Percentiles rank a stretch among this genome's conserved stretches.
Conservation (phyloP, 1,139 yeast species). For the Saccharomyces pastorianus region DNA sequence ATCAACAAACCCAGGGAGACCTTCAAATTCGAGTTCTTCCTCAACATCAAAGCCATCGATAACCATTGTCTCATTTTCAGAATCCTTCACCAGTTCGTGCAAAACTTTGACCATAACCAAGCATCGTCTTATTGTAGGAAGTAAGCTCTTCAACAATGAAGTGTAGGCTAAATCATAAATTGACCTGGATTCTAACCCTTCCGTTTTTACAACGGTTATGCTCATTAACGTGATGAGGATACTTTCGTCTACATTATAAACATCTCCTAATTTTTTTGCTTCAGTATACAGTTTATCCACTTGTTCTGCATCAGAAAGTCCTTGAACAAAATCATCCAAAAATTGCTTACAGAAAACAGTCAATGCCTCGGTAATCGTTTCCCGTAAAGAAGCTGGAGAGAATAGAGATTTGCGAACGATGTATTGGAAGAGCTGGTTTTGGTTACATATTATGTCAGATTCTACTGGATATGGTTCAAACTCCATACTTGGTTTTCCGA, state of each 20-base stretch:
- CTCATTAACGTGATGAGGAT: background rate
- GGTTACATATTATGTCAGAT: constrained; percentile 11
- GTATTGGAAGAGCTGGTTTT: constrained; percentile 10
- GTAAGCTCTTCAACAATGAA: constrained; percentile 15
- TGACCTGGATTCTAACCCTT: constrained; percentile 3
- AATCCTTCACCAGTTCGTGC: constrained; percentile 16
- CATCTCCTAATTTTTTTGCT: background rate
- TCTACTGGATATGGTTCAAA: constrained; percentile 15
- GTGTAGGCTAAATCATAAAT: constrained; percentile 18
- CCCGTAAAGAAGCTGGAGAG: constrained; percentile 14
- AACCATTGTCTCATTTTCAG: constrained; percentile 12
- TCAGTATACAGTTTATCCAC: background rate
- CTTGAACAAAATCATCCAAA: constrained; percentile 12
- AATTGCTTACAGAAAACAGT: constrained; percentile 14
- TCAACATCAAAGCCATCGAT: constrained; percentile 16
- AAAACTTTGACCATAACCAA: constrained; percentile 24
- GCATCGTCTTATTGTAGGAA: constrained; percentile 26
- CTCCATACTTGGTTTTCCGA: constrained; percentile 19
- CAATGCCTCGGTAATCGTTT: constrained; percentile 17
- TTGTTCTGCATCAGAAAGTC: constrained; percentile 3
- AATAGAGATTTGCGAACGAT: constrained; percentile 20
- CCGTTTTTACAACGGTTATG: background rate
- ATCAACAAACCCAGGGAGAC: constrained; percentile 11
- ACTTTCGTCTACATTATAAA: background rate
- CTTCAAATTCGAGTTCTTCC: constrained; percentile 7